Evolutionary conservation across 345 rosid genomes (phyloP), one percentile per base, ranked within the genome.

Genomic region (Euphorbia pulcherrima): DNA sequence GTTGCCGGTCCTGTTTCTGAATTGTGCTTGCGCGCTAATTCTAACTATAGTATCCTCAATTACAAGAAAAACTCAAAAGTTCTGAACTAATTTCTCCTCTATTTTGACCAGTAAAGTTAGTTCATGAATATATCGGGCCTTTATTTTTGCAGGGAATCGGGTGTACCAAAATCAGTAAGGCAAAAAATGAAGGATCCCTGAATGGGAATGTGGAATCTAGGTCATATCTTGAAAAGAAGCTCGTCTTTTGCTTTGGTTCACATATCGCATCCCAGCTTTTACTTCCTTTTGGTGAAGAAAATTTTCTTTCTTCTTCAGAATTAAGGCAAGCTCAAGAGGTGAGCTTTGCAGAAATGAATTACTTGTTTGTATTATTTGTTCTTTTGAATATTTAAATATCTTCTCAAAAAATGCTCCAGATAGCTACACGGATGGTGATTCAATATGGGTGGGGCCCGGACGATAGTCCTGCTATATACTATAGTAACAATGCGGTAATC

Each of bases 401-500:
- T 37, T 33, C 78, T 27, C 75, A 64, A 60, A 60, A 75, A 10
- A 78, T 74, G 66, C 72, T 61, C 79, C 86, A 90, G 96, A 88
- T 90, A 73, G 98, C 97, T 28, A 90, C 98, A 66, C 71, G 96
- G 63, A 92, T 92, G 98, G 97, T 92, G 78, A 88, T 90, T 82
- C 96, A 90, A 68, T 92, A 88, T 73, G 98, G 96, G 13, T 90
- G 98, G 98, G 98, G 97, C 28, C 97, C 98, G 27, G 96, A 92
- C 77, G 97, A 88, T 77, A 87, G 88, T 80, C 91, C 96, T 52
- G 97, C 93, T 35, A 82, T 90, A 41, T 90, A 88, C 86, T 85
- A 85, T 60, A 84, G 84, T 39, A 83, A 71, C 75, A 84, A 82
- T 33, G 92, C 92, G 90, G 98, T 88, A 92, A 72, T 67, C 39